Percentiles rank a stretch among this genome's conserved stretches.
Evolutionary conservation across 139 green algal species (phyloP).

Genomic region (Zygnema circumcarinatum): DNA sequence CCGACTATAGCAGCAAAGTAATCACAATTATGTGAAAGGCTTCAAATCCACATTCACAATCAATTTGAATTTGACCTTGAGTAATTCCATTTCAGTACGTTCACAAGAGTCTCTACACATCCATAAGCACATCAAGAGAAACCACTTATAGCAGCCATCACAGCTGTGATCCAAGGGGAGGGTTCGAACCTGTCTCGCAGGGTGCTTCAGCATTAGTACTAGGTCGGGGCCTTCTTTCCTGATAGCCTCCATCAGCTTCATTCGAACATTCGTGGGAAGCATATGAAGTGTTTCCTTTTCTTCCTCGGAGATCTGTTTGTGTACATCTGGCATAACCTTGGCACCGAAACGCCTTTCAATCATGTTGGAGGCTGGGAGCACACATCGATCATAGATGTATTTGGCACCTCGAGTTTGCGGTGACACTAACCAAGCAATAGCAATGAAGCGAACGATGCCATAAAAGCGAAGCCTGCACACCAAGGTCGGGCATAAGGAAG

Average conservation of each 20-base stretch:
- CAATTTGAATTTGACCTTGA: background rate
- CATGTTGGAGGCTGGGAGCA: background rate
- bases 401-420: background rate
- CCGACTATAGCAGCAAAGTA: no score
- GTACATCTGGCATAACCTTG: background rate
- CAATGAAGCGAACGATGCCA: background rate
- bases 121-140: background rate
- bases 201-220: background rate
- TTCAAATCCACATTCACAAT: background rate
- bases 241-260: background rate
- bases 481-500: no score
- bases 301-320: background rate
- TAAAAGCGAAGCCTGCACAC: background rate
- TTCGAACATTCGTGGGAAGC: background rate
- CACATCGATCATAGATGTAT: background rate
- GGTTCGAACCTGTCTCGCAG: background rate
- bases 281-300: background rate
- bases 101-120: background rate
- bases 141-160: background rate
- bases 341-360: background rate
- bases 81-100: background rate
- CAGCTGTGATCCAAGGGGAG: background rate
- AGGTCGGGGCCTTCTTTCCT: background rate
- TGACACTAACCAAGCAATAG: background rate
- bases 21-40: background rate